Percentiles rank a stretch among this genome's conserved stretches.
These are phyloP conservation scores for Russula compacta DNA, from an alignment of 768 basidiomycete species.

Conservation along the genomic window DNA sequence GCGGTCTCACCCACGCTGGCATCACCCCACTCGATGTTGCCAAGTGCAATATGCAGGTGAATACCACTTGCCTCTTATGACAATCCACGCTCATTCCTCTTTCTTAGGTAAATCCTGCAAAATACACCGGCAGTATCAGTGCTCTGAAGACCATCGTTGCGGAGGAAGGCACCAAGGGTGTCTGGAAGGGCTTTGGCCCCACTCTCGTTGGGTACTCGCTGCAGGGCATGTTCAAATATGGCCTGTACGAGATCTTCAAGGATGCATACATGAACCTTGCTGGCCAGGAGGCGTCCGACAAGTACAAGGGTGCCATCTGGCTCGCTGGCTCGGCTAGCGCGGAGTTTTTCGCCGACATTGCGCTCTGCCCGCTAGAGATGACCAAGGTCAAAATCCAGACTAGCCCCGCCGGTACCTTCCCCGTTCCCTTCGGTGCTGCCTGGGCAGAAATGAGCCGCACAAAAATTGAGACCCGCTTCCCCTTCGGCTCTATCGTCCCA, in stretches of 20 bases:
- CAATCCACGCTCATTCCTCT: neutral
- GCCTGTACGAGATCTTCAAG: constrained; percentile 97
- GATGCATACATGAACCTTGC: constrained; percentile 84
- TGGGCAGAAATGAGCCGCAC: constrained; percentile 59
- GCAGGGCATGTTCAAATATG: constrained; percentile 98
- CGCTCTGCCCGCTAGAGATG: constrained; percentile 93
- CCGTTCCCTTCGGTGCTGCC: constrained; percentile 62
- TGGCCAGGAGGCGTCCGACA: constrained; percentile 68
- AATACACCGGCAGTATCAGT: constrained; percentile 60
- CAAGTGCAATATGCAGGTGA: constrained; percentile 87
- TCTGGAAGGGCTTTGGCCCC: constrained; percentile 93
- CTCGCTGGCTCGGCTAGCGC: constrained; percentile 89
- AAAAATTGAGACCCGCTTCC: constrained; percentile 67
- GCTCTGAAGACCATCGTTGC: constrained; percentile 57
- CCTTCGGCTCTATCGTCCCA: constrained; percentile 77
- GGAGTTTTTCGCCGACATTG: constrained; percentile 93
- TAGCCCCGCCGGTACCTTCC: constrained; percentile 66
- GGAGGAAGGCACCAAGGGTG: constrained; percentile 76
- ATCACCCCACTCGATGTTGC: constrained; percentile 83
- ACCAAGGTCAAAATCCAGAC: constrained; percentile 89
- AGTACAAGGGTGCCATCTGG: constrained; percentile 90
- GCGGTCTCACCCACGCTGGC: constrained; percentile 81
- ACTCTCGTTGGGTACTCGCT: constrained; percentile 90
- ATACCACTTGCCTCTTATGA: constrained; percentile 16
- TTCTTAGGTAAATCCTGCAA: constrained; percentile 59